Evolutionary conservation across 768 basidiomycete species (phyloP).

Genomic region (Pleurotus pulmonarius): DNA sequence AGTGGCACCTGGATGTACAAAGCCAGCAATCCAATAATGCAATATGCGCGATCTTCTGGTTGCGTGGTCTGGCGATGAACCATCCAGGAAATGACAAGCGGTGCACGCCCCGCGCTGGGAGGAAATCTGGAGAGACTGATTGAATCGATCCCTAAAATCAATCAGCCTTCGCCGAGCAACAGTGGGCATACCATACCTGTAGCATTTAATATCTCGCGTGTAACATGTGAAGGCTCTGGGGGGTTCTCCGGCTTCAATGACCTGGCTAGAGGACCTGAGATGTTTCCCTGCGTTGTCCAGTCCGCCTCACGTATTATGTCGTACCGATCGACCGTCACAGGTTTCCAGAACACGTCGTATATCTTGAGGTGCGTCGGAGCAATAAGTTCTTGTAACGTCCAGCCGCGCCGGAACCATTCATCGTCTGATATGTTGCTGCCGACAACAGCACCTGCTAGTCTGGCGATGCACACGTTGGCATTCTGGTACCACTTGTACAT

Average conservation of each 20-base stretch:
- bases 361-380: not conserved
- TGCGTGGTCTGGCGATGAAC: not conserved
- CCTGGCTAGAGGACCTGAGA: not conserved
- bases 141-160: not conserved
- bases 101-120: not conserved
- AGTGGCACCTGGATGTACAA: not conserved
- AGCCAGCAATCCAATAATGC: not conserved
- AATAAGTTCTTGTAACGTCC: not conserved
- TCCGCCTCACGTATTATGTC: not conserved
- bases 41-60: not conserved
- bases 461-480: not conserved
- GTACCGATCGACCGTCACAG: not conserved
- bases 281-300: not conserved
- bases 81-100: not conserved
- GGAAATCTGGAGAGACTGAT: not conserved
- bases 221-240: not conserved
- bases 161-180: not conserved
- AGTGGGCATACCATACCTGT: not conserved
- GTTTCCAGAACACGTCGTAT: not conserved
- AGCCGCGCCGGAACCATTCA: not conserved
- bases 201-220: not conserved
- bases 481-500: constrained; percentile 1
- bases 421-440: not conserved
- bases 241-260: not conserved
- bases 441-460: not conserved